Evolutionary conservation across 2,329 filamentous ascomycete species (phyloP).

Genomic region (Neoarthrinium moseri): DNA sequence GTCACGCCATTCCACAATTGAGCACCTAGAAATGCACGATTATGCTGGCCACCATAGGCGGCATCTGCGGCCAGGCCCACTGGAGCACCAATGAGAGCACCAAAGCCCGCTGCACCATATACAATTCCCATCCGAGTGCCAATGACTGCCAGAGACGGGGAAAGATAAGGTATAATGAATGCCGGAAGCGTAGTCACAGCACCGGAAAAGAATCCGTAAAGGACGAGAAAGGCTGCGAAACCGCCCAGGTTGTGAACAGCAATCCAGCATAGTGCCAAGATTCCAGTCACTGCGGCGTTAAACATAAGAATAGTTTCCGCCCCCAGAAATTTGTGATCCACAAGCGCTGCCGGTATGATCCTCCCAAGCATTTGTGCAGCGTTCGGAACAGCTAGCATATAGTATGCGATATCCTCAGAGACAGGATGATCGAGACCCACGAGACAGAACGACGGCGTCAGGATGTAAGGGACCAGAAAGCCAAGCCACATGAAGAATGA

Average conservation of each 20-base stretch:
- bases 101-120: background rate
- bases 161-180: background rate
- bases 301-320: slow-evolving; percentile 16
- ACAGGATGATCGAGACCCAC: background rate
- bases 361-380: slow-evolving; percentile 14
- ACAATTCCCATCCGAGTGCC: slow-evolving; percentile 1
- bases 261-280: slow-evolving; percentile 28
- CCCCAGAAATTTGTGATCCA: slow-evolving; percentile 4
- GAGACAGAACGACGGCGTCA: background rate
- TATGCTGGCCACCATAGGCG: background rate
- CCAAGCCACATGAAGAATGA: background rate
- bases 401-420: background rate
- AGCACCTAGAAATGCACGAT: background rate
- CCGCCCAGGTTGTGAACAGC: slow-evolving; percentile 17
- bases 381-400: background rate
- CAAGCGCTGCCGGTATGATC: background rate
- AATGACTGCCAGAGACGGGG: background rate
- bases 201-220: slow-evolving; percentile 31
- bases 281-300: slow-evolving; percentile 19
- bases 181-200: slow-evolving; percentile 8
- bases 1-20: background rate
- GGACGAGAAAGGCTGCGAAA: slow-evolving; percentile 24
- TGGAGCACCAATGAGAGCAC: slow-evolving; percentile 1
- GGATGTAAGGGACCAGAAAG: background rate
- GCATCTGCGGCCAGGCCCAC: background rate